phyloP scores from a whole-genome alignment of 805 yeast species.

The Kodamaea hsintzibuensis region DNA sequence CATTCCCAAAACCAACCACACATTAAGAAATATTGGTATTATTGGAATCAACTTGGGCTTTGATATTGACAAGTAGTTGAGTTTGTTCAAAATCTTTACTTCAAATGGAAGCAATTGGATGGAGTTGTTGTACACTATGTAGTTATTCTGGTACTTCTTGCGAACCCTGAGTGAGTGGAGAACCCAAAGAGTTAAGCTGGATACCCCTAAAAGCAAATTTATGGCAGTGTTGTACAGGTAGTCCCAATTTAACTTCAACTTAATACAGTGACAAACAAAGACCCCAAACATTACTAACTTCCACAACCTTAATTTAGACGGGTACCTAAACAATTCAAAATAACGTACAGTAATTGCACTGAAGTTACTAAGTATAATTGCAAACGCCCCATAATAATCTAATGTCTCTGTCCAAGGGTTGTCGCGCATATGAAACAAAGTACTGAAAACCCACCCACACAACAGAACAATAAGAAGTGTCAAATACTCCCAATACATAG shows the following conservation, averaged over 20 bases:
- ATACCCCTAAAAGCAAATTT: conserved; percentile 33
- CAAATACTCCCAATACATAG: conserved; percentile 34
- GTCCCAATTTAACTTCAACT: conserved; percentile 36
- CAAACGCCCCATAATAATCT: conserved; percentile 45
- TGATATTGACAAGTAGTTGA: conserved; percentile 28
- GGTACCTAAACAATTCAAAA: conserved; percentile 24
- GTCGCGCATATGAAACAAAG: conserved; percentile 41
- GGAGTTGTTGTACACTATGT: conserved; percentile 32
- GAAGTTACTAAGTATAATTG: conserved; percentile 36
- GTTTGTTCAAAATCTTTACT: conserved; percentile 32
- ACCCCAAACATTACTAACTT: conserved; percentile 19
- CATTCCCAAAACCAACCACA: conserved; percentile 33
- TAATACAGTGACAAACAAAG: conserved; percentile 29
- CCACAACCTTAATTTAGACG: conserved; percentile 15
- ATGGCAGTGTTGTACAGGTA: conserved; percentile 37
- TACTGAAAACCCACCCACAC: conserved; percentile 40
- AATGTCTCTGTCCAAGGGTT: conserved; percentile 37
- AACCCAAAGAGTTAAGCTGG: conserved; percentile 34
- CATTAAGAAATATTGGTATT: conserved; percentile 35
- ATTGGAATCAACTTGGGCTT: conserved; percentile 32
- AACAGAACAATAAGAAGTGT: conserved; percentile 27
- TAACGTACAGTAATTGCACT: conserved; percentile 34
- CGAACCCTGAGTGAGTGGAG: conserved; percentile 28
- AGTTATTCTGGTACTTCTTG: conserved; percentile 15
- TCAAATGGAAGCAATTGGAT: conserved; percentile 41